Evolutionary conservation across 1,139 yeast genomes (phyloP).

Genomic region (Suhomyces bokatorum): DNA sequence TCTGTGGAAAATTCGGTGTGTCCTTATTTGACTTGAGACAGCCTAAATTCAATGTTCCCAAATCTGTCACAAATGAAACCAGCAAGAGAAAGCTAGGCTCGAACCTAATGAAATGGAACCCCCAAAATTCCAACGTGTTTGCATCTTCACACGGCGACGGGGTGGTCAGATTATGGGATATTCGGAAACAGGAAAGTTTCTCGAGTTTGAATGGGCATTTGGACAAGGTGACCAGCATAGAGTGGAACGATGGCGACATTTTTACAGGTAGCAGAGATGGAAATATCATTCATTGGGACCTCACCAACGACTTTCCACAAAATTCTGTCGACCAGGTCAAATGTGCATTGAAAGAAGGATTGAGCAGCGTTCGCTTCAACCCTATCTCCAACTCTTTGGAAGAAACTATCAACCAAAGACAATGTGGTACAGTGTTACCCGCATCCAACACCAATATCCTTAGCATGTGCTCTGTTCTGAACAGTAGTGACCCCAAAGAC

Average conservation of each 20-base stretch:
- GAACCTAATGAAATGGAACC: constrained; percentile 58
- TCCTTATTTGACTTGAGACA: constrained; percentile 65
- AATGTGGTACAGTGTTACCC: constrained; percentile 62
- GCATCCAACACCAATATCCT: constrained; percentile 55
- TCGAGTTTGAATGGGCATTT: constrained; percentile 58
- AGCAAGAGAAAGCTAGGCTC: constrained; percentile 22
- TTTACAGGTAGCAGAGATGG: constrained; percentile 74
- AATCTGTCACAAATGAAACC: constrained; percentile 15
- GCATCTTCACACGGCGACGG: constrained; percentile 69
- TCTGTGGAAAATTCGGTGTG: constrained; percentile 71
- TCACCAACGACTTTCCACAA: constrained; percentile 32
- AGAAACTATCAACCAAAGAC: constrained; percentile 41
- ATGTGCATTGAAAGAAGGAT: constrained; percentile 51
- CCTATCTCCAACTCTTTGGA: constrained; percentile 33
- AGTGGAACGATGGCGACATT: constrained; percentile 63
- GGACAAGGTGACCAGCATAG: constrained; percentile 54
- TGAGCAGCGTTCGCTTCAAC: constrained; percentile 43
- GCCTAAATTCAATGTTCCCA: constrained; percentile 42
- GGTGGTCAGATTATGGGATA: constrained; percentile 71
- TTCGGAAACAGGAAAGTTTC: constrained; percentile 58
- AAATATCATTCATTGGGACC: constrained; percentile 71
- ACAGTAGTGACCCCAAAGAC: constrained; percentile 27
- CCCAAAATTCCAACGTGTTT: constrained; percentile 56
- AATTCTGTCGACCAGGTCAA: constrained; percentile 25
- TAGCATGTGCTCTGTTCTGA: constrained; percentile 40